phyloP scores from a whole-genome alignment of 2,329 filamentous ascomycete genomes.

The Nigrospora osmanthi region DNA sequence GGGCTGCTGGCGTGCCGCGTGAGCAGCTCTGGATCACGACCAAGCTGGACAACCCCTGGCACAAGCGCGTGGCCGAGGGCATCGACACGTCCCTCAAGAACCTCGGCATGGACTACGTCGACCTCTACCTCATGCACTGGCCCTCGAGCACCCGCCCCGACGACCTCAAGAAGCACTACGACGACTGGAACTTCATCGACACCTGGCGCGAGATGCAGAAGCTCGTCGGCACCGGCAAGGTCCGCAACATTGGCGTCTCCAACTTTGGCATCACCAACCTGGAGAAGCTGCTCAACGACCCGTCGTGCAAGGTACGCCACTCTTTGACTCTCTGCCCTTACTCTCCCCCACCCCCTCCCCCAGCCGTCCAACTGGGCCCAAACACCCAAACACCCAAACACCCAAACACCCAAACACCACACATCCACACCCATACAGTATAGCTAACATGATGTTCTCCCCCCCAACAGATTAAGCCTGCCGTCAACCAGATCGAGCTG shows the following conservation, averaged over 20 bases:
- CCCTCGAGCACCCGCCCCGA: constrained; percentile 55
- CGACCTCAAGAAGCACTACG: constrained; percentile 58
- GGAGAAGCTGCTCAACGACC: constrained; percentile 65
- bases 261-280: constrained; percentile 80
- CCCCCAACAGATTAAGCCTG: constrained; percentile 41
- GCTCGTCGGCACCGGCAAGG: constrained; percentile 60
- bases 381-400: background rate
- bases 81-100: constrained; percentile 52
- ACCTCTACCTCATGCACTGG: constrained; percentile 69
- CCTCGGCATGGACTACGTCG: constrained; percentile 57
- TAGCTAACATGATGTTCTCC: too few species aligned
- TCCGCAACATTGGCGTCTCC: constrained; percentile 75
- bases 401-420: background rate
- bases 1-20: constrained; percentile 55
- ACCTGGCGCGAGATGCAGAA: constrained; percentile 71
- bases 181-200: constrained; percentile 76
- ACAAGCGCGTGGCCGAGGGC: constrained; percentile 59
- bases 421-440: too few species aligned
- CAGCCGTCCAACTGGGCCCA: background rate
- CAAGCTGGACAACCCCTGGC: constrained; percentile 77
- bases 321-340: background rate
- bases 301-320: constrained; percentile 47
- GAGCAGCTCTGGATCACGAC: constrained; percentile 66
- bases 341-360: background rate
- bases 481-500: constrained; percentile 77